Evolutionary conservation across 768 basidiomycete genomes (phyloP), one percentile per base, ranked within the genome.

Genomic region (Trametes punicea): DNA sequence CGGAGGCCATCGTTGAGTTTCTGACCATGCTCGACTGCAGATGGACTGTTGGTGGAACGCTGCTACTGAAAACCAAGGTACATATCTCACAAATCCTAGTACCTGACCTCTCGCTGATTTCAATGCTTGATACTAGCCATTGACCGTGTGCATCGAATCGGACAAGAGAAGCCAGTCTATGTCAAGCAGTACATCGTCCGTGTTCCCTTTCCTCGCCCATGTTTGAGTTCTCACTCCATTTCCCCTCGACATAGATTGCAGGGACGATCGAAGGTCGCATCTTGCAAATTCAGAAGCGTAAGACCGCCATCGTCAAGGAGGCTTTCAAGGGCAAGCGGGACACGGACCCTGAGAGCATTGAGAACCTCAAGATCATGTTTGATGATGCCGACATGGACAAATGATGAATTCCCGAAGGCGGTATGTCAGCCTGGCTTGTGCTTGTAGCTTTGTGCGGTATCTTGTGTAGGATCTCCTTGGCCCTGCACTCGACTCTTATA

Each of bases 41-140:
- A 93, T 93, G 90, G 90, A 92, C 64, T 93, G 89, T 62, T 92
- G 90, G 90, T 93, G 90, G 90, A 93, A 92, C 67, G 81, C 87
- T 4, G 89, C 90, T 0, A 83, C 79, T 4, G 91, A 93, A 67
- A 84, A 84, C 48, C 90, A 93, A 80, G 88, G 87, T 83, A 61
- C 1, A 51, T 49, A 42, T 27, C 21, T 3, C 10, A 6, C 6
- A 6, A n/a, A n/a, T n/a, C n/a, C 10, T 9, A 13, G 1, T 18
- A 10, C 36, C 6, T 7, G 20, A 6, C 3, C 46, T 31, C 26
- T 45, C 2, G 23, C 21, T 39, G 21, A 41, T 38, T 39, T 11
- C 3, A 11, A 34, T 21, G 16, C 9, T 56, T 33, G 4, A 10
- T 9, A 38, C 46, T 49, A 87, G 90, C 91, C 15, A 88, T 93